phyloP scores from a whole-genome alignment of 2,329 filamentous ascomycete genomes.

The Saccharata proteae region DNA sequence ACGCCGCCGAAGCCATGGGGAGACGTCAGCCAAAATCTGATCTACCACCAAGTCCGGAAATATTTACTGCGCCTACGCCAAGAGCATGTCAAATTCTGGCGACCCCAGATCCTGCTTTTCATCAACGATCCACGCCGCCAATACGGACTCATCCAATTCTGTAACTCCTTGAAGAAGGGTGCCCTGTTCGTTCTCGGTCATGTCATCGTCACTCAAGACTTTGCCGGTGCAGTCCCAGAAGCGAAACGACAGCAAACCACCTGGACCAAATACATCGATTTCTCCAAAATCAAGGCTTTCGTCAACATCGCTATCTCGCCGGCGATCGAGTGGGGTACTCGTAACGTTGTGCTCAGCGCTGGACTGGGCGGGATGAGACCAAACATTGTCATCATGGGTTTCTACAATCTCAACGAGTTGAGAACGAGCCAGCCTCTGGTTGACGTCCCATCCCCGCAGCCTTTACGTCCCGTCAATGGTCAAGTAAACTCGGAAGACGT shows the following conservation, averaged over 20 bases:
- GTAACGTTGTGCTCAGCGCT: conserved; percentile 70
- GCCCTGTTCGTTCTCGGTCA: conserved; percentile 75
- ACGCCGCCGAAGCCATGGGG: conserved; percentile 82
- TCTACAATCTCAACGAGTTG: conserved; percentile 69
- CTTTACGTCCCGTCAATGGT: conserved; percentile 21
- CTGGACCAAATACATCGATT: conserved; percentile 82
- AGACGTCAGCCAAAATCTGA: conserved; percentile 78
- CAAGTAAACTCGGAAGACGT: no score
- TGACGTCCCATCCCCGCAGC: conserved; percentile 41
- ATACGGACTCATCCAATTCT: conserved; percentile 77
- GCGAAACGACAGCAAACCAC: conserved; percentile 68
- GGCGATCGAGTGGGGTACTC: conserved; percentile 69
- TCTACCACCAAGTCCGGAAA: conserved; percentile 80
- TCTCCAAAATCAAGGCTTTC: conserved; percentile 77
- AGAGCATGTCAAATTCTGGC: conserved; percentile 90
- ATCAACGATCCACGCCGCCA: conserved; percentile 74
- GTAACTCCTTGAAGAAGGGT: conserved; percentile 83
- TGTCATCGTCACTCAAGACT: conserved; percentile 77
- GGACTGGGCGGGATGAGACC: conserved; percentile 80
- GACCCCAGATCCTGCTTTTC: conserved; percentile 74
- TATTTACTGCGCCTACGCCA: conserved; percentile 72
- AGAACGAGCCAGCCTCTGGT: conserved; percentile 47
- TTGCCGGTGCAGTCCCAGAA: conserved; percentile 65
- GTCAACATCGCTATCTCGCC: conserved; percentile 78
- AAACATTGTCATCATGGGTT: conserved; percentile 72